Base-by-base conservation (phyloP, 257 asterid genomes). In the Prunella vulgaris region DNA sequence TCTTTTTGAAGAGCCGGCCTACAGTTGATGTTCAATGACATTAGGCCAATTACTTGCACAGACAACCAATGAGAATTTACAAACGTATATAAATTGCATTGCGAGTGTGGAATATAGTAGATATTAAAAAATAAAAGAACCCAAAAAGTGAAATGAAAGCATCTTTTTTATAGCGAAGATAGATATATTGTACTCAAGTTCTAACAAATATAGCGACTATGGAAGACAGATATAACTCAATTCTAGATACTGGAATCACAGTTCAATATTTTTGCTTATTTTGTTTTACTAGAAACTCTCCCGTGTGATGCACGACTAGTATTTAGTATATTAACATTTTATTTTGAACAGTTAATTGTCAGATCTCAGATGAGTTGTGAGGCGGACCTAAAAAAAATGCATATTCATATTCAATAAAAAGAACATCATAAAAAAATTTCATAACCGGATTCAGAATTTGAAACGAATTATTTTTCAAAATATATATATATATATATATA, bases 1-100 rank as follows among this genome's bases (percentile, higher is more conserved):
- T 87, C 91, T 89, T 90, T 68, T 87, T 90, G 84, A 93, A 90
- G 65, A 87, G 83, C 62, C 90, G 87, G 30, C 99, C 98, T 92
- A 70, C 82, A 87, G 68, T 66, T 35, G 63, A 67, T 74, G 53
- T 62, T 49, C 54, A 60, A 14, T 52, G 22, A 64, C 42, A 67
- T 51, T 17, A 75, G 64, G 75, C 33, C 44, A 60, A 24, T 30
- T 44, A 24, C 63, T 71, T 58, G 74, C 76, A 54, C 12, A 38
- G 68, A 35, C 13, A 60, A 25, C 56, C 61, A 54, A 15, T 44
- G 21, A 63, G 68, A 57, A 77, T 64, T n/a, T 17, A 35, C 20
- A 22, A 40, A 15, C 53, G 33, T 28, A 56, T 53, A 13, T 14
- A 17, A 21, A 20, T 42, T 46, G n/a, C 40, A 46, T 10, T 27